Evolutionary conservation across 1,284 basidiomycete species (phyloP).

Genomic region (Irpex rosettiformis): DNA sequence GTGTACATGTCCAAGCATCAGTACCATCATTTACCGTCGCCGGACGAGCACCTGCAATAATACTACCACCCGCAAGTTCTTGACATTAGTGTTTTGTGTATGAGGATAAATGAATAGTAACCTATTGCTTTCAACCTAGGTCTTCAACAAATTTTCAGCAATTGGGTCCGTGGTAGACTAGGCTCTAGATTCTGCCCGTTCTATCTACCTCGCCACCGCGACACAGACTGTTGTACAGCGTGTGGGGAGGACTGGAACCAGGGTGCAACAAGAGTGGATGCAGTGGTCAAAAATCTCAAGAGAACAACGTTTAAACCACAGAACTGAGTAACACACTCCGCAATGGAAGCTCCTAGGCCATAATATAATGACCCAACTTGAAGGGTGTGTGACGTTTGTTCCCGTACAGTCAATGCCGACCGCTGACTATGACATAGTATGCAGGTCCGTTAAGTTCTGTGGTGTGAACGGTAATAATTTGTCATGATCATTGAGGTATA

Average conservation of each 20-base stretch:
- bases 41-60: too few species aligned
- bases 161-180: background rate
- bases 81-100: background rate
- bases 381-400: background rate
- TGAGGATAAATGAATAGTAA: background rate
- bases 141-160: background rate
- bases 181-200: background rate
- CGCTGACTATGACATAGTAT: background rate
- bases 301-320: background rate
- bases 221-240: background rate
- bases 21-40: too few species aligned
- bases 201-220: background rate
- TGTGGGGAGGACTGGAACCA: background rate
- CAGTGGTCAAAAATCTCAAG: background rate
- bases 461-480: background rate
- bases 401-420: background rate
- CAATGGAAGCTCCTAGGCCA: background rate
- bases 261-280: background rate
- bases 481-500: background rate
- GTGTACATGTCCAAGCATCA: too few species aligned
- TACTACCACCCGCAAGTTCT: background rate
- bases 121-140: background rate
- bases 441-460: background rate
- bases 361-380: background rate
- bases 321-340: background rate